Conservation (phyloP, 176 grass and related monocot genomes). For the Oryza glaberrima region DNA sequence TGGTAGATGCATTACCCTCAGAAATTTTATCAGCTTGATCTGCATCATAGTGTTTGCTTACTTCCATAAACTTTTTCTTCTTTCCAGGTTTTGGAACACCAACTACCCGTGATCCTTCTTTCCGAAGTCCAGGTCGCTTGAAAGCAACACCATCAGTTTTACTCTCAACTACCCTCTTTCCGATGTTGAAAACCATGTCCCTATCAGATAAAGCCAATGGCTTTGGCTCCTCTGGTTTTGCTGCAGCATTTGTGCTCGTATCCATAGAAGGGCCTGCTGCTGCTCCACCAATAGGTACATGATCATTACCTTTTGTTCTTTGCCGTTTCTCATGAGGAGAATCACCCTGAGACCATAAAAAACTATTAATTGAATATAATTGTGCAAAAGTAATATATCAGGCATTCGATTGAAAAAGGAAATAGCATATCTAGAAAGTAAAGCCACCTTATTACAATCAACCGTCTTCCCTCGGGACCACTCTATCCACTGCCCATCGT, state of each 20-base stretch:
- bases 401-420: slow-evolving; percentile 14
- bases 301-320: slow-evolving; percentile 47
- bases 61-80: slow-evolving; percentile 98
- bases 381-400: slow-evolving; percentile 33
- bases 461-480: slow-evolving; percentile 64
- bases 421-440: slow-evolving; percentile 36
- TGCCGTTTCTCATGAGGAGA: slow-evolving; percentile 90
- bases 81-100: slow-evolving; percentile 98
- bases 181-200: slow-evolving; percentile 74
- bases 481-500: slow-evolving; percentile 81
- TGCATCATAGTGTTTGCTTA: slow-evolving; percentile 88
- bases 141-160: slow-evolving; percentile 47
- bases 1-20: slow-evolving; percentile 59
- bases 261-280: slow-evolving; percentile 28
- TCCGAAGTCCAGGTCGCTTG: slow-evolving; percentile 77
- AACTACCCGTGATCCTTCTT: slow-evolving; percentile 92
- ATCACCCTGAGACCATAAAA: slow-evolving; percentile 63
- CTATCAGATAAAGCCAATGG: slow-evolving; percentile 60
- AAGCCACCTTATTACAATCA: slow-evolving; percentile 67
- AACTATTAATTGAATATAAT: slow-evolving; percentile 23
- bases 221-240: slow-evolving; percentile 52
- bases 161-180: slow-evolving; percentile 61
- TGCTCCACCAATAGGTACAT: slow-evolving; percentile 41
- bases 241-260: slow-evolving; percentile 31
- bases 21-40: slow-evolving; percentile 63